Evolutionary conservation across 2,329 filamentous ascomycete genomes (phyloP).

Genomic region (Waltergamsia citrina): DNA sequence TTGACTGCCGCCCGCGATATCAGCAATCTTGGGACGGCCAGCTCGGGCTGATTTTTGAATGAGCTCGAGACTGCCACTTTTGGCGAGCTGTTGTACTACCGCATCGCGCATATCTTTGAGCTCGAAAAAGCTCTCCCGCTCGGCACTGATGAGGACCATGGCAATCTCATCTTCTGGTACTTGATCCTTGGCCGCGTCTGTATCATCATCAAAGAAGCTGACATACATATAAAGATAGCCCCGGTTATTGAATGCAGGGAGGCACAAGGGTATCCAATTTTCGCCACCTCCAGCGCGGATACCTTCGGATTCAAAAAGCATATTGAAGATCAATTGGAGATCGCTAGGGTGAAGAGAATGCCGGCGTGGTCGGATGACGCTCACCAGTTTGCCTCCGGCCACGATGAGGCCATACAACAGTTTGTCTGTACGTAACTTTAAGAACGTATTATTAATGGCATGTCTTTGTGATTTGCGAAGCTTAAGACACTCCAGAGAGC

Average conservation of each 20-base stretch:
- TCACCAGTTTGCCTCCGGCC: constrained; percentile 85
- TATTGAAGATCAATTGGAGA: constrained; percentile 94
- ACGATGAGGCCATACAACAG: constrained; percentile 91
- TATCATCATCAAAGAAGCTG: constrained; percentile 68
- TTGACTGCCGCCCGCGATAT: constrained; percentile 71
- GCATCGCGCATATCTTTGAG: constrained; percentile 65
- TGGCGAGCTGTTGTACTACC: constrained; percentile 59
- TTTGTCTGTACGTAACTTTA: constrained; percentile 67
- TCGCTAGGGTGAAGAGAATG: constrained; percentile 95
- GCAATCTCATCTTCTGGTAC: constrained; percentile 74
- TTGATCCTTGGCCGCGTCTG: constrained; percentile 51
- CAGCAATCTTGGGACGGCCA: constrained; percentile 62
- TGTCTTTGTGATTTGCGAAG: constrained; percentile 81
- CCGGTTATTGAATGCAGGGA: constrained; percentile 93
- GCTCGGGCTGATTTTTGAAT: constrained; percentile 63
- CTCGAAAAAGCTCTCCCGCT: constrained; percentile 89
- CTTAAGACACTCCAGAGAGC: constrained; percentile 86
- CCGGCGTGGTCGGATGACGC: constrained; percentile 86
- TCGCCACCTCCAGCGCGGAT: constrained; percentile 87
- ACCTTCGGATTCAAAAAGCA: constrained; percentile 92
- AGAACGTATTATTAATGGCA: constrained; percentile 75
- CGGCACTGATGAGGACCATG: constrained; percentile 82
- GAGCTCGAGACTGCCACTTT: constrained; percentile 63
- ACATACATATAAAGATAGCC: constrained; percentile 99
- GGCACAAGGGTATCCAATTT: constrained; percentile 93